A percentile compares a stretch with the other conserved stretches of the same genome.
Evolutionary conservation across 345 rosid species (phyloP).

Genomic region (Bruguiera gymnorhiza): DNA sequence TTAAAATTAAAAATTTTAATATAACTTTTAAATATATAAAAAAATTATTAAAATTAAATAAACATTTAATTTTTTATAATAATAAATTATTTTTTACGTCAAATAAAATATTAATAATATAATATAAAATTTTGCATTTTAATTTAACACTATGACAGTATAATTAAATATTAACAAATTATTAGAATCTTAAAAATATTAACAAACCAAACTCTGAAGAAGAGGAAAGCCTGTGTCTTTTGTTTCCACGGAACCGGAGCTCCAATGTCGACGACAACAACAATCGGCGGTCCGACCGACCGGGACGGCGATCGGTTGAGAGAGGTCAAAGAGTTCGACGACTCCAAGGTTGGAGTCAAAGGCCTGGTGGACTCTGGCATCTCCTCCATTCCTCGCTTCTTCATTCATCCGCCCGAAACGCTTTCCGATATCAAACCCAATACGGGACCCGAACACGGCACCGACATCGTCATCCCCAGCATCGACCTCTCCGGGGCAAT

Average conservation of each 20-base stretch:
- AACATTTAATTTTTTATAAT: too few species aligned
- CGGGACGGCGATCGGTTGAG: conserved; percentile 24
- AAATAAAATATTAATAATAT: too few species aligned
- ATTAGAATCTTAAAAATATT: too few species aligned
- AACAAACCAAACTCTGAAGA: not conserved
- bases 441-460: not conserved
- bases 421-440: conserved; percentile 28
- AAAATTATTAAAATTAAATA: too few species aligned
- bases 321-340: conserved; percentile 42
- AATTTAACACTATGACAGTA: too few species aligned
- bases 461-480: conserved; percentile 28
- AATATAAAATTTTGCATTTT: too few species aligned
- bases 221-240: not conserved
- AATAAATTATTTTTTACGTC: too few species aligned
- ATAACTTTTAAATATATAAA: too few species aligned
- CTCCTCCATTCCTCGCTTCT: conserved; percentile 44
- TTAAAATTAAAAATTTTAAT: too few species aligned
- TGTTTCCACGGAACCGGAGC: not conserved
- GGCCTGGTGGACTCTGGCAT: conserved; percentile 47
- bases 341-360: conserved; percentile 42
- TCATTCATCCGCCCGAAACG: conserved; percentile 41
- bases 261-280: not conserved
- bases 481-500: conserved; percentile 35
- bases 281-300: not conserved
- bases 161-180: too few species aligned